phyloP scores from a whole-genome alignment of 2,329 filamentous ascomycete species.

The Talaromyces islandicus region DNA sequence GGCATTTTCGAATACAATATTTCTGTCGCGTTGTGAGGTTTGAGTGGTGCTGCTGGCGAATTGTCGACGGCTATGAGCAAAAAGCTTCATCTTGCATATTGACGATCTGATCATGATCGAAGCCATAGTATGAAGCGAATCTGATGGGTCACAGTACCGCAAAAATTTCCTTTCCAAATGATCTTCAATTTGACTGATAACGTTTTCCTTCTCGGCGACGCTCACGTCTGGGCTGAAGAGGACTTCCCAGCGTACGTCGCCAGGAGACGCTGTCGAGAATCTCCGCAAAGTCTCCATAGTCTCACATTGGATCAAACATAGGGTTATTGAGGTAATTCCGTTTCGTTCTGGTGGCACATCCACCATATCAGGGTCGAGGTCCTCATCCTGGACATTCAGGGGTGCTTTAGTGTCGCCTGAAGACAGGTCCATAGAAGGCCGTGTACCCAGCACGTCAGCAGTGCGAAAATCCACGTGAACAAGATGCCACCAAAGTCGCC shows the following conservation, averaged over 20 bases:
- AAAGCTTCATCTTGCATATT: slow-evolving; percentile 1
- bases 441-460: slow-evolving; percentile 19
- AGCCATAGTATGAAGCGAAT: neutral
- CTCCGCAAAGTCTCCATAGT: neutral
- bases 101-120: slow-evolving; percentile 1
- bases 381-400: neutral
- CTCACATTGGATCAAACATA: neutral
- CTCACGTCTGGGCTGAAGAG: neutral
- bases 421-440: slow-evolving; percentile 15
- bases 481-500: slow-evolving; percentile 57
- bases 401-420: slow-evolving; percentile 10
- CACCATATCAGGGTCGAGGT: neutral
- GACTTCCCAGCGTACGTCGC: neutral
- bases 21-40: neutral
- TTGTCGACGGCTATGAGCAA: neutral
- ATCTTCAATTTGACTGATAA: neutral
- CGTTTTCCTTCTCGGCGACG: neutral
- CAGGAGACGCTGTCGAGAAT: neutral
- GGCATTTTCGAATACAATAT: neutral
- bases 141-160: neutral
- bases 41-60: neutral
- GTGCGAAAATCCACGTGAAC: slow-evolving; percentile 33
- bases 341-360: neutral
- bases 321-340: neutral
- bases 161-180: neutral